Base-by-base conservation (phyloP, 495 filamentous ascomycete species). In the Xylaria scruposa region DNA sequence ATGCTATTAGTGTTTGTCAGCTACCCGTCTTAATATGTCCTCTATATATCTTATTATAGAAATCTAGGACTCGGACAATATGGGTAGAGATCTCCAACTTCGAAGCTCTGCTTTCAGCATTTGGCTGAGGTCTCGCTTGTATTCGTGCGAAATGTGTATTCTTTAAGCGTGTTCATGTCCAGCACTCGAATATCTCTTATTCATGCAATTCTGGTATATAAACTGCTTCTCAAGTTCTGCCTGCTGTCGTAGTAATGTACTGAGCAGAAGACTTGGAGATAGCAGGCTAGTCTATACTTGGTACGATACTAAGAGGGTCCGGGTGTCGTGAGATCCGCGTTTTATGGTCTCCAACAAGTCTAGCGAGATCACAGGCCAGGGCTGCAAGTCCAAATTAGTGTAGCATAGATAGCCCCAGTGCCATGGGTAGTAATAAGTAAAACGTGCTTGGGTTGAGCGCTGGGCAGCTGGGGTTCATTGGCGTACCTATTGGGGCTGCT, bases 261-360 rank as follows among this genome's bases (percentile, higher is more conserved):
- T 38, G 36, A 38, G 36, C 36, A 38, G 36, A 38, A 38, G 36
- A 38, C 19, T 24, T 51, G 21, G n/a, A 53, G 24, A 26, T 17
- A 56, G 26, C 31, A 31, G 51, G 24, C 51, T 56, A 56, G 4
- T 24, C 51, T 29, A 56, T 54, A 54, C 53, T 42, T 42, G 17
- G 12, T 56, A 7, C 13, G 12, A 31, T 56, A 10, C 24, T 17
- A 38, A 17, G 58, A 19, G 26, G 31, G 29, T n/a, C 17, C 58
- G 58, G 58, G 33, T 60, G 58, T 54, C 21, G 67, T 66, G 64
- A 65, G 67, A 73, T 70, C 67, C 64, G 51, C 72, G 68, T 71
- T 54, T 64, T 60, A 68, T 67, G 59, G 42, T 44, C 68, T 67
- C 70, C 62, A 71, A 74, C 67, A 24, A 53, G 53, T n/a, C 46